Conservation (phyloP, 441 rosid species). For the Gossypium aridum region DNA sequence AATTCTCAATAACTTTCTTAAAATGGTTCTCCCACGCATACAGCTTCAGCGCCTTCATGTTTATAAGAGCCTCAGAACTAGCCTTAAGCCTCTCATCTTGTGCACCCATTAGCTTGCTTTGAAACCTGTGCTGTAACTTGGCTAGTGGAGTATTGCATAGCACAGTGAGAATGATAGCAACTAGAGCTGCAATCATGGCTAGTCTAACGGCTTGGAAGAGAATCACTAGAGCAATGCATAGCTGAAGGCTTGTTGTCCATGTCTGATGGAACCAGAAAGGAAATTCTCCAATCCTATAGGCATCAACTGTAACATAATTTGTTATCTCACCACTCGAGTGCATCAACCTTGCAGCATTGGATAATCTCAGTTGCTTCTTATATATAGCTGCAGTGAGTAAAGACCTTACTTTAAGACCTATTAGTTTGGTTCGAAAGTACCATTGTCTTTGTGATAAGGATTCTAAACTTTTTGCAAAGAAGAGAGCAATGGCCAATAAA, state of each 20-base stretch:
- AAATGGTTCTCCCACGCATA: constrained; percentile 94
- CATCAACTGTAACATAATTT: constrained; percentile 92
- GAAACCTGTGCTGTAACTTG: constrained; percentile 74
- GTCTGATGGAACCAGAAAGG: constrained; percentile 96
- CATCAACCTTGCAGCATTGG: constrained; percentile 61
- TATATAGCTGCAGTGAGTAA: constrained; percentile 77
- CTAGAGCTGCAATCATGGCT: constrained; percentile 80
- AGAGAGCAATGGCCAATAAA: constrained; percentile 56
- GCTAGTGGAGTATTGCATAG: constrained; percentile 67
- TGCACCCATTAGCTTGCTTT: constrained; percentile 66
- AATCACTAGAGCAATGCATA: constrained; percentile 61
- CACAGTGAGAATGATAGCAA: constrained; percentile 59
- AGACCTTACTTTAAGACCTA: constrained; percentile 77
- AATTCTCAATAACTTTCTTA: constrained; percentile 60
- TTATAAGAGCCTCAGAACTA: constrained; percentile 67
- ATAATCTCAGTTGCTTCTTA: constrained; percentile 74
- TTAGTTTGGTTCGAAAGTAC: constrained; percentile 74
- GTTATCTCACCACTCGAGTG: constrained; percentile 89
- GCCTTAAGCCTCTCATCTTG: constrained; percentile 85
- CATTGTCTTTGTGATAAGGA: constrained; percentile 92
- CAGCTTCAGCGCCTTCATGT: constrained; percentile 84
- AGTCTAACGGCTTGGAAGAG: constrained; percentile 79
- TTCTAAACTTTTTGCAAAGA: constrained; percentile 59
- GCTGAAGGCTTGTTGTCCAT: constrained; percentile 89
- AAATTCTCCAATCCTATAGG: constrained; percentile 88